These are phyloP conservation scores for Pezizomycotina sp. DNA, from an alignment of 2,329 filamentous ascomycete genomes.

Conservation along the genomic window DNA sequence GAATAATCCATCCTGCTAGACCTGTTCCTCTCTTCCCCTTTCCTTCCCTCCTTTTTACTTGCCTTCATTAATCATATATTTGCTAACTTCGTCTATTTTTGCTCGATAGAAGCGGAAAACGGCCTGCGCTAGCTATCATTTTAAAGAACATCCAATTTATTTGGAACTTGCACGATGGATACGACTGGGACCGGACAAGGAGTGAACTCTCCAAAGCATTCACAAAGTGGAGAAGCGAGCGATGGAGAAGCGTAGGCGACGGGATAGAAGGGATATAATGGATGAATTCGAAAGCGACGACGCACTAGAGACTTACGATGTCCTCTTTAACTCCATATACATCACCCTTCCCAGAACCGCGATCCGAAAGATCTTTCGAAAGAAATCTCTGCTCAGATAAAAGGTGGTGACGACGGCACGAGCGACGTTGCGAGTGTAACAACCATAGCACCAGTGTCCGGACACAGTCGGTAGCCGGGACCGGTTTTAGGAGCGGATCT, in stretches of 20 bases:
- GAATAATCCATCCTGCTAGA: too few species aligned
- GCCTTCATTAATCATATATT: too few species aligned
- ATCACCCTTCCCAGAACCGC: conserved; percentile 78
- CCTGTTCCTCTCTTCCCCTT: too few species aligned
- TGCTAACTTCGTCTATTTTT: too few species aligned
- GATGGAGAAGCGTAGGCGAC: conserved; percentile 50
- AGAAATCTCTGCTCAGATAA: conserved; percentile 51
- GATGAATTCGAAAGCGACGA: conserved; percentile 52
- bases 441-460: conserved; percentile 7
- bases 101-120: conserved; percentile 7
- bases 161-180: conserved; percentile 96
- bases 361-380: conserved; percentile 67
- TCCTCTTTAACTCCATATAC: conserved; percentile 96
- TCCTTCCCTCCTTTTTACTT: too few species aligned
- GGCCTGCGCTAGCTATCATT: conserved; percentile 53
- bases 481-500: conserved; percentile 27
- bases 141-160: conserved; percentile 82
- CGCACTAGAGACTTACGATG: conserved; percentile 78
- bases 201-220: conserved; percentile 77
- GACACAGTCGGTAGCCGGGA: conserved; percentile 29
- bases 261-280: conserved; percentile 40
- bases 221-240: conserved; percentile 69
- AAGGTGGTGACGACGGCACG: conserved; percentile 65
- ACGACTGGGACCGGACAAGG: conserved; percentile 82
- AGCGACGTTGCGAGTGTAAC: conserved; percentile 58